A percentile compares a stretch with the other conserved stretches of the same genome.
Evolutionary conservation across 768 basidiomycete species (phyloP).

Genomic region (Kwoniella bestiolae): DNA sequence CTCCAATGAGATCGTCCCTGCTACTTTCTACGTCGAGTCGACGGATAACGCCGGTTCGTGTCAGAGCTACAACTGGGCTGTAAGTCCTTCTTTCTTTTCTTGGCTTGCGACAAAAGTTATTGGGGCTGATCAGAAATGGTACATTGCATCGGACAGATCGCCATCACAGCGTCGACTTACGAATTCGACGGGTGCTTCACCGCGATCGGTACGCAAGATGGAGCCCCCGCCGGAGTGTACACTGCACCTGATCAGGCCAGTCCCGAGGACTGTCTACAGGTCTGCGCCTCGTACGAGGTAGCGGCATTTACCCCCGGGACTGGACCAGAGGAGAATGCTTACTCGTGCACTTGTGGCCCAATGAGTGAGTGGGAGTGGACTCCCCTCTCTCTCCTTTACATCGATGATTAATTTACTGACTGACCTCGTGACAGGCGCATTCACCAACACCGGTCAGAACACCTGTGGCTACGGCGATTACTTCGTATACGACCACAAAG

Average conservation of each 20-base stretch:
- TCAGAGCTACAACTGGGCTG: background rate
- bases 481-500: background rate
- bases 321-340: background rate
- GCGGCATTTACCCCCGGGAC: background rate
- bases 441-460: background rate
- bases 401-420: background rate
- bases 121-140: no score
- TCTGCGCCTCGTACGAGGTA: background rate
- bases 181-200: slow-evolving; percentile 1
- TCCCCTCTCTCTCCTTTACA: background rate
- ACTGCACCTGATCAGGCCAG: background rate
- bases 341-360: background rate
- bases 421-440: background rate
- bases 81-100: no score
- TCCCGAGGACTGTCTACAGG: background rate
- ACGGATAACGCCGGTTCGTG: background rate
- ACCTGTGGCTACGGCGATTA: background rate
- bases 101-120: no score
- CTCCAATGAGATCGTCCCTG: background rate
- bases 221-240: background rate
- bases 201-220: background rate
- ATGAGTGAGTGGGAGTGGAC: background rate
- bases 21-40: slow-evolving; percentile 1
- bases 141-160: background rate
- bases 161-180: background rate